Evolutionary conservation across 164 flowering plant genomes (phyloP), one percentile per base, ranked within the genome.

Genomic region (Stephania yunnanensis): DNA sequence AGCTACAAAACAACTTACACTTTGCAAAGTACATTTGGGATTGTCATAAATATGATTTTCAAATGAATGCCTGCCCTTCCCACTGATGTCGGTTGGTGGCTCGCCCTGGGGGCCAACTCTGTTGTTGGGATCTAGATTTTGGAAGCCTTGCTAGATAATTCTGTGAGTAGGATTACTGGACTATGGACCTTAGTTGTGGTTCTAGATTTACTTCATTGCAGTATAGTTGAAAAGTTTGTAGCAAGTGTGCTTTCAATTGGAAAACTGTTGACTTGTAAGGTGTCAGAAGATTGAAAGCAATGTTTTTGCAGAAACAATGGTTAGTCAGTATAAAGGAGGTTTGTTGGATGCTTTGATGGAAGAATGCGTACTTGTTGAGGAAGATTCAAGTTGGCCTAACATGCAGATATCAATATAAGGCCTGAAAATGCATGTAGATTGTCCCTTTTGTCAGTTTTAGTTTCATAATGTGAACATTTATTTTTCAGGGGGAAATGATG

Each of bases 401-500:
- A 46, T 46, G 46, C 45, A 30, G 50, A 70, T 25, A 9, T 10
- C 53, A 12, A 70, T 55, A 70, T 46, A 53, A 70, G 13, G 53
- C 19, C 22, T 11, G 1, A 6, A 4, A 20, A 19, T 36, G 29
- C 12, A n/a, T 36, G 52, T 36, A 12, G 72, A 20, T 11, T 4
- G 3, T 17, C 17, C 53, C 2, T 17, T 52, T 55, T 52, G 22
- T 71, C 30, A 45, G 6, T 29, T 72, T 25, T 70, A 12, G 45
- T 25, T 36, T 50, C 63, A 20, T 36, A 46, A 44, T 22, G 22
- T 58, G 20, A 58, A 58, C 36, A 55, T 30, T 25, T 66, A 20
- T 44, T 25, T 25, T 25, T 25, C 81, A 92, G 95, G 91, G 78
- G 79, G 84, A 75, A 86, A 90, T 83, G 86, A 71, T 30, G 87